phyloP scores from a whole-genome alignment of 306 rosid genomes.

The Casuarina glauca region DNA sequence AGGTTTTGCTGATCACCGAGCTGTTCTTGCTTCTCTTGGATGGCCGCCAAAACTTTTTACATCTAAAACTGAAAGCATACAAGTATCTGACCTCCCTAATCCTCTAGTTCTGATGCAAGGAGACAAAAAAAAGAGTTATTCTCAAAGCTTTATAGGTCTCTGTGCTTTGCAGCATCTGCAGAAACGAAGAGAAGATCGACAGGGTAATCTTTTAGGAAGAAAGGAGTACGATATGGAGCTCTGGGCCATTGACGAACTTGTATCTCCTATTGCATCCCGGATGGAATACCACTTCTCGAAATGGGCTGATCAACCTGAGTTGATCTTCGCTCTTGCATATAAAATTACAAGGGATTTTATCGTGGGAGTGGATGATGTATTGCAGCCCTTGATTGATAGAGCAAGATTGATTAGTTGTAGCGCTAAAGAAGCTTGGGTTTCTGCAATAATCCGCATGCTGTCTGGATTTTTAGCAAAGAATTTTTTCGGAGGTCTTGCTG shows the following conservation, averaged over 20 bases:
- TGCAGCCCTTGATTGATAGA: constrained; percentile 76
- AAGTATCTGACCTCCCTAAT: constrained; percentile 43
- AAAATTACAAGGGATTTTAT: constrained; percentile 62
- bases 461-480: constrained; percentile 60
- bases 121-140: constrained; percentile 54
- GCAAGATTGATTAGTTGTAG: constrained; percentile 67
- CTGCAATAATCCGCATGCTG: constrained; percentile 65
- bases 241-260: constrained; percentile 78
- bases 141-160: constrained; percentile 63
- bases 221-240: constrained; percentile 43
- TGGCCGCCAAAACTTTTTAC: constrained; percentile 80
- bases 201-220: constrained; percentile 33
- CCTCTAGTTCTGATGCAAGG: constrained; percentile 68
- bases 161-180: constrained; percentile 76
- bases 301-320: constrained; percentile 76
- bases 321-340: constrained; percentile 61
- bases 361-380: constrained; percentile 65
- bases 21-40: constrained; percentile 69
- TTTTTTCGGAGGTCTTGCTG: constrained; percentile 49
- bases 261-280: constrained; percentile 71
- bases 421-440: constrained; percentile 82
- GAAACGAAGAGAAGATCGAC: constrained; percentile 54
- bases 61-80: constrained; percentile 33
- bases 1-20: constrained; percentile 70
- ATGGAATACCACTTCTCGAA: constrained; percentile 66